Base-by-base conservation (phyloP, 257 asterid genomes). In the Solanum arcanum region DNA sequence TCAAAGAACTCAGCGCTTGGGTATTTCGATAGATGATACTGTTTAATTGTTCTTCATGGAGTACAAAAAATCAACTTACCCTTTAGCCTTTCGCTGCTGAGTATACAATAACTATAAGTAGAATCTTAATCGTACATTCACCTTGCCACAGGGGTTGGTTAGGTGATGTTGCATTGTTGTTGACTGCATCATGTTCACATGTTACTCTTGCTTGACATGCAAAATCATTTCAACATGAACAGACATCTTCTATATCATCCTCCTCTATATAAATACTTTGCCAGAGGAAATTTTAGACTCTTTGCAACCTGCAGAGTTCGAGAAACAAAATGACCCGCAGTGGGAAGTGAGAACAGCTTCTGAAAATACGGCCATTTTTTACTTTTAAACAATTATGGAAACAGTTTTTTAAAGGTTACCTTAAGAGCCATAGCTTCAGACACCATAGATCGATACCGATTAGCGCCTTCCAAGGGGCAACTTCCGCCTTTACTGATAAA, bases 381-480 rank as follows among this genome's bases (percentile, higher is more conserved):
- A 29, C 44, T 18, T 59, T 49, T 49, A 81, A 72, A 33, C 44
- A 47, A 49, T 84, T 46, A 56, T 12, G 80, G 82, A 20, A 31
- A 81, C 31, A 81, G 31, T 37, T 31, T 6, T 49, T 47, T 74
- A 41, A 56, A 37, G 33, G 83, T 89, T 91, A 97, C 99, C 99
- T 92, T 96, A 44, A 94, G 91, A 89, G 94, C 98, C 91, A 94
- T 47, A 86, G 95, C 98, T 91, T 97, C 99, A 29, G 98, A 93
- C 41, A 94, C 92, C 46, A 91, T 91, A 81, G 98, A 93, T 85
- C 99, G 95, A 86, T 96, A 96, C 60, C 99, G 93, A 80, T 92
- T 91, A 15, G 98, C 91, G 86, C 99, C 99, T 92, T 97, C 99
- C 85, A 97, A 90, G 12, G 99, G 98, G 83, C 99, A 96, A 92